phyloP scores from a whole-genome alignment of 2,329 filamentous ascomycete genomes.

The Balansia obtecta region DNA sequence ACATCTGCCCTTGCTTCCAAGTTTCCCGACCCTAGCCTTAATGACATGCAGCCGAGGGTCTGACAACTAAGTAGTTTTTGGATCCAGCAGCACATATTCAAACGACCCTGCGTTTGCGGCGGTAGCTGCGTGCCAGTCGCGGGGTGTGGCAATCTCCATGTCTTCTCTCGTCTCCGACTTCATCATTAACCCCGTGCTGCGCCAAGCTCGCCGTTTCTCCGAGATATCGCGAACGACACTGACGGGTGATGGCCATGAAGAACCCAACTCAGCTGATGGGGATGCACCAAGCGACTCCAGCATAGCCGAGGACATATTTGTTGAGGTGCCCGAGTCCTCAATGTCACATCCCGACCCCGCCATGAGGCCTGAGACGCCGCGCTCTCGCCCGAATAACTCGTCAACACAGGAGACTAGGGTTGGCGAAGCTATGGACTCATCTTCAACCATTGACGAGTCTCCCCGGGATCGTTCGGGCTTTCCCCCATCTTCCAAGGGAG shows the following conservation, averaged over 20 bases:
- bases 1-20: neutral
- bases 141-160: slow-evolving; percentile 28
- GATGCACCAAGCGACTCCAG: slow-evolving; percentile 17
- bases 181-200: slow-evolving; percentile 52
- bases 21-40: neutral
- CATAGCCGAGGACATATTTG: slow-evolving; percentile 9
- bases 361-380: slow-evolving; percentile 13
- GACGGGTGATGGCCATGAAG: slow-evolving; percentile 21
- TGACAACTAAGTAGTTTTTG: neutral
- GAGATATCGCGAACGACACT: slow-evolving; percentile 31
- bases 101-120: neutral
- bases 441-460: slow-evolving; percentile 11
- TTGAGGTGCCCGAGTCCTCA: slow-evolving; percentile 2
- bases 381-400: slow-evolving; percentile 19
- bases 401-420: slow-evolving; percentile 23
- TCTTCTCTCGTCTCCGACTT: slow-evolving; percentile 52
- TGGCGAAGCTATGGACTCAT: slow-evolving; percentile 14
- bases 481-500: slow-evolving; percentile 17
- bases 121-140: neutral
- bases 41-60: neutral
- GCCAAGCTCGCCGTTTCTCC: slow-evolving; percentile 53
- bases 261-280: slow-evolving; percentile 8
- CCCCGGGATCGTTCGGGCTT: slow-evolving; percentile 22
- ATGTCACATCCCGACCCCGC: slow-evolving; percentile 1
- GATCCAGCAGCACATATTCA: neutral